Conservation (phyloP, 1,139 yeast genomes). For the Entelexis sorbosivorans region DNA sequence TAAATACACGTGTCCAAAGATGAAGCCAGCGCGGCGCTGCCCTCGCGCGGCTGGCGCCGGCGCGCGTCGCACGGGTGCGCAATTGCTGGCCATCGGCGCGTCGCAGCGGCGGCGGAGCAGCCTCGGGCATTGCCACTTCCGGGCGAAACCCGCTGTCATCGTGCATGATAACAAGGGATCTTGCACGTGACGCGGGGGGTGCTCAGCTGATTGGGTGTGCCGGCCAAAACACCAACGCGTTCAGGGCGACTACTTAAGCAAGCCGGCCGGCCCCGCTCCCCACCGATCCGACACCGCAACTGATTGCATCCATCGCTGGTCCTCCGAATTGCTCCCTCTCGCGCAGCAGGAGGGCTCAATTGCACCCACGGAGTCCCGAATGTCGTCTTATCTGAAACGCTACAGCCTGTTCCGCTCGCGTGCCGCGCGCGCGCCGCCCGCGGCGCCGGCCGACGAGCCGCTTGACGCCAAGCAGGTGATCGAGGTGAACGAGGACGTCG, state of each 20-base stretch:
- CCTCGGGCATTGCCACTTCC: background rate
- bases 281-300: background rate
- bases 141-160: conserved; percentile 3
- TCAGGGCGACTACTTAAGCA: conserved; percentile 2
- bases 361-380: background rate
- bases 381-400: conserved; percentile 6
- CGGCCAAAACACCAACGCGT: conserved; percentile 4
- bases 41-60: background rate
- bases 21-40: background rate
- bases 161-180: conserved; percentile 8
- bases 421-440: background rate
- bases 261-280: background rate
- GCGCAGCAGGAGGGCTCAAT: background rate
- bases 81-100: background rate
- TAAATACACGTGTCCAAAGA: background rate
- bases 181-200: conserved; percentile 1
- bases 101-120: background rate
- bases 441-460: conserved; percentile 11
- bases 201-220: conserved; percentile 1
- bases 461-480: conserved; percentile 13
- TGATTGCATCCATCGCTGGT: too few relatives aligned
- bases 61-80: background rate
- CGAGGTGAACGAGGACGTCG: conserved; percentile 26
- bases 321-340: background rate
- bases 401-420: conserved; percentile 7